phyloP scores from a whole-genome alignment of 192 early-diverging fungal genomes.

The Fimicolochytrium jonesii region DNA sequence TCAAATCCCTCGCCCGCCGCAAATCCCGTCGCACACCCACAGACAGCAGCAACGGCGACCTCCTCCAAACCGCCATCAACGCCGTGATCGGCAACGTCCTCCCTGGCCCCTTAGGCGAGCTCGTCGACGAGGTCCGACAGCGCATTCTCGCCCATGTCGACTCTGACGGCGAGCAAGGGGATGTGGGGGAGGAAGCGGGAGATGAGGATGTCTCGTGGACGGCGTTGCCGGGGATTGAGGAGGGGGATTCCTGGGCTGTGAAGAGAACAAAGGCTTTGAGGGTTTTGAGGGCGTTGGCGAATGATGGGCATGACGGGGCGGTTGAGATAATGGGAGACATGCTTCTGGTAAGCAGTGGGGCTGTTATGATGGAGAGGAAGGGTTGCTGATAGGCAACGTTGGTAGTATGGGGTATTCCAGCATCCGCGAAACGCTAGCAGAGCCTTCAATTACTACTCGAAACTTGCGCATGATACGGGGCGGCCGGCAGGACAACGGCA shows the following conservation, averaged over 20 bases:
- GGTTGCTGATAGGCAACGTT: background rate
- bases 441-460: constrained; percentile 63
- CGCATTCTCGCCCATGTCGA: too few relatives aligned
- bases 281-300: constrained; percentile 44
- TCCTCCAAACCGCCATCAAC: too few relatives aligned
- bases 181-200: too few relatives aligned
- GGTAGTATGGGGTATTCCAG: constrained; percentile 58
- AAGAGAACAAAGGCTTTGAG: constrained; percentile 35
- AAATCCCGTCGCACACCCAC: too few relatives aligned
- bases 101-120: too few relatives aligned
- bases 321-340: constrained; percentile 67
- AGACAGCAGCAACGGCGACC: too few relatives aligned
- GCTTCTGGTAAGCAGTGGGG: constrained; percentile 53
- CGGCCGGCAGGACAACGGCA: constrained; percentile 83
- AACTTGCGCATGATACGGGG: constrained; percentile 57
- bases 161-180: too few relatives aligned
- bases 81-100: too few relatives aligned
- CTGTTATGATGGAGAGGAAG: background rate
- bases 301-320: constrained; percentile 51
- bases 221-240: constrained; percentile 22
- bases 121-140: too few relatives aligned
- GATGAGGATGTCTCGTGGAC: too few relatives aligned
- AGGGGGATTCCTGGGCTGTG: constrained; percentile 4
- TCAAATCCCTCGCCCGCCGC: too few relatives aligned
- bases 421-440: constrained; percentile 48